Conservation (phyloP, 2,329 filamentous ascomycete genomes). For the Ceratocystis cubensis region DNA sequence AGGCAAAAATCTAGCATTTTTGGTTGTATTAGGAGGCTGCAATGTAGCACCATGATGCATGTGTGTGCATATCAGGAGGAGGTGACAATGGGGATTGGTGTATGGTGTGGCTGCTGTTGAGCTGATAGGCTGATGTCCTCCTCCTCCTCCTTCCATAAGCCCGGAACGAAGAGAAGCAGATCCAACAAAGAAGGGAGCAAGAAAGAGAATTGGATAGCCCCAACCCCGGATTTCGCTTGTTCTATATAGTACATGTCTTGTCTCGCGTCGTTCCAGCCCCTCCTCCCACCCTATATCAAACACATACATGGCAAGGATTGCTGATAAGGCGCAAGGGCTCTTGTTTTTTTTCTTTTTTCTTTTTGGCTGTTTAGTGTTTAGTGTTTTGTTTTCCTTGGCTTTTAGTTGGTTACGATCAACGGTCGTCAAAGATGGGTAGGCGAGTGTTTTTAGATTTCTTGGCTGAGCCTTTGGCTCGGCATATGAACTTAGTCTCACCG, state of each 20-base stretch:
- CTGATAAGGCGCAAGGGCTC: not conserved
- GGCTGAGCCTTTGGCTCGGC: not conserved
- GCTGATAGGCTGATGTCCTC: not conserved
- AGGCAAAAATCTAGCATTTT: not conserved
- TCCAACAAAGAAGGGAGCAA: not conserved
- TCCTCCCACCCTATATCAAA: not conserved
- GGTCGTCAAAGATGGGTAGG: not conserved
- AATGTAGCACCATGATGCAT: not conserved
- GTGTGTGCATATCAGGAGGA: not conserved
- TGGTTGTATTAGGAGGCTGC: not conserved
- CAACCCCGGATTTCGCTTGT: not conserved
- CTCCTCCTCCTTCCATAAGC: not conserved
- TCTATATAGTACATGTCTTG: not conserved
- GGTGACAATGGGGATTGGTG: not conserved
- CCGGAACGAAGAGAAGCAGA: not conserved
- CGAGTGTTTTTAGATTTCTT: not conserved
- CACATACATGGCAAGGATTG: not conserved
- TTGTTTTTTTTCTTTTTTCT: not conserved
- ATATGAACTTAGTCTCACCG: not conserved
- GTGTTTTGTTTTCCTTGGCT: not conserved
- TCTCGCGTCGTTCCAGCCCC: not conserved
- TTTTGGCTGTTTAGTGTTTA: not conserved
- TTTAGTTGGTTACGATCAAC: not conserved
- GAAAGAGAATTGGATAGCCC: not conserved
- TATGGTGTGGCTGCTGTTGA: not conserved